A percentile compares a stretch with the other conserved stretches of the same genome.
These are phyloP conservation scores for Dendrobium officinale DNA, from an alignment of 106 monocot genomes.

Conservation along the genomic window DNA sequence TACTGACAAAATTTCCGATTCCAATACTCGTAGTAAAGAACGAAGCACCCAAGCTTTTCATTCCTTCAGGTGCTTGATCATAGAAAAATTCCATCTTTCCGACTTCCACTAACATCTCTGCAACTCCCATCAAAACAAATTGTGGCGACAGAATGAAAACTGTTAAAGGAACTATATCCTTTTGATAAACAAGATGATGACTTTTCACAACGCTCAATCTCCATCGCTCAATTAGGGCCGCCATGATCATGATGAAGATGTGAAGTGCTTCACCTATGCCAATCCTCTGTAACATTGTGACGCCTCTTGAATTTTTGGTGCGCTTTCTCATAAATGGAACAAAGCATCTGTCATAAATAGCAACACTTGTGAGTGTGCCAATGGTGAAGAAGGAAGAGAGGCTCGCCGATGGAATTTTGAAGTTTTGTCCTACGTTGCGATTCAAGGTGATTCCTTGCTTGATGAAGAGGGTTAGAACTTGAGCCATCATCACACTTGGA, in stretches of 20 bases:
- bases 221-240: constrained; percentile 11
- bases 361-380: constrained; percentile 10
- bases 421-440: constrained; percentile 17
- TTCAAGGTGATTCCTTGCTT: constrained; percentile 44
- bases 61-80: constrained; percentile 52
- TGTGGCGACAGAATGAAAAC: constrained; percentile 19
- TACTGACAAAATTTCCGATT: constrained; percentile 43
- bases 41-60: constrained; percentile 56
- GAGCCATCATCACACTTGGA: constrained; percentile 39
- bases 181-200: neutral
- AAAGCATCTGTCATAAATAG: constrained; percentile 13
- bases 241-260: constrained; percentile 18
- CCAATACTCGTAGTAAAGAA: constrained; percentile 34
- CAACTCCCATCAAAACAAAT: constrained; percentile 18
- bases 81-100: constrained; percentile 46
- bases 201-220: neutral
- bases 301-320: constrained; percentile 17
- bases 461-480: constrained; percentile 30
- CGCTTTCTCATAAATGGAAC: neutral
- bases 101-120: constrained; percentile 20
- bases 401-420: constrained; percentile 17
- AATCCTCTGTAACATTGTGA: constrained; percentile 21
- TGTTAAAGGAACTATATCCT: constrained; percentile 12
- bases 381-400: constrained; percentile 12
- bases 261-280: constrained; percentile 17